Percentiles rank a stretch among this genome's conserved stretches.
These are phyloP conservation scores for Aspergillus melleus DNA, from an alignment of 2,329 filamentous ascomycete genomes.

Conservation along the genomic window DNA sequence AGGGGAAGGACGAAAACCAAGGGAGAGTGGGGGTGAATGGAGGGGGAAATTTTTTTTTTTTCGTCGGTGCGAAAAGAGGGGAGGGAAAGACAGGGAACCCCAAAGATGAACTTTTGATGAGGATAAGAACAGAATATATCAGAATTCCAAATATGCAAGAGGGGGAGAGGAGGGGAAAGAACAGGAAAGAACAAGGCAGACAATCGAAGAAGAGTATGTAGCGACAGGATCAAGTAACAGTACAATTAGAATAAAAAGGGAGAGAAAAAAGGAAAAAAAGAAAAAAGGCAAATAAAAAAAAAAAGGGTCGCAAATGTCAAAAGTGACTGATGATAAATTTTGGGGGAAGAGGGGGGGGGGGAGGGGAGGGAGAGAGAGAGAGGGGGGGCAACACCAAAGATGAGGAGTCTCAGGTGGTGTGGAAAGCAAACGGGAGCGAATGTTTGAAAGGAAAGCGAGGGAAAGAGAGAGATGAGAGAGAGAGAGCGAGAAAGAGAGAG, in stretches of 20 bases:
- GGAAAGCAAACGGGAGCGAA: constrained; percentile 1
- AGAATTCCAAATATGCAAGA: background rate
- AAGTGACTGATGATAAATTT: background rate
- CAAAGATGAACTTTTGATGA: background rate
- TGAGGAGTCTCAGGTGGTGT: constrained; percentile 1
- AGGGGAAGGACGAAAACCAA: background rate
- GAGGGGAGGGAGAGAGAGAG: background rate
- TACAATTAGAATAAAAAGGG: background rate
- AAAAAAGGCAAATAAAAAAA: background rate
- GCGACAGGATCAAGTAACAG: background rate
- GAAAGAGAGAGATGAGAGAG: background rate
- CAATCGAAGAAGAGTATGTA: background rate
- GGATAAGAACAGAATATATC: background rate
- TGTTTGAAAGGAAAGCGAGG: constrained; percentile 1
- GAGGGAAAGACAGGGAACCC: background rate
- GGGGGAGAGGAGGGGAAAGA: background rate
- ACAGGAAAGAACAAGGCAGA: background rate
- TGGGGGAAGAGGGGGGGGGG: too few relatives aligned
- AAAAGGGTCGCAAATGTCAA: background rate
- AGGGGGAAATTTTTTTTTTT: background rate
- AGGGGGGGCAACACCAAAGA: background rate
- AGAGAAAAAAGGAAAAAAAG: background rate
- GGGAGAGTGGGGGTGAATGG: background rate
- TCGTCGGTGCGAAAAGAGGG: background rate
- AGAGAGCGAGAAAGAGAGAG: background rate